Conservation (phyloP, 1,284 basidiomycete genomes). For the Acaromyces ingoldii region DNA sequence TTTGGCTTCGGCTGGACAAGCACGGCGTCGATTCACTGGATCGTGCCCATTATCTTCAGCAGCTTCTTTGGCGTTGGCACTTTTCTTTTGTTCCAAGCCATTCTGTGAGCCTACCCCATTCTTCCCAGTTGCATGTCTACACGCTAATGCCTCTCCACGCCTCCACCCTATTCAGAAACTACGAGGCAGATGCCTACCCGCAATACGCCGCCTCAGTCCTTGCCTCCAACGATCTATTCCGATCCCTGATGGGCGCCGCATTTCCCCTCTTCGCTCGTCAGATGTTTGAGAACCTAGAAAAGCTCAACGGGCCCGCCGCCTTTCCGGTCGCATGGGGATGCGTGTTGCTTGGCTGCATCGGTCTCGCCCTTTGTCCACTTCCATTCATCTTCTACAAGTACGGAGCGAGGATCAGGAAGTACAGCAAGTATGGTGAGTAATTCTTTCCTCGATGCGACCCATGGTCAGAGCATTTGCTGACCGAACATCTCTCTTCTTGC, state of each 20-base stretch:
- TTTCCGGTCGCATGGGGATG: slow-evolving; percentile 39
- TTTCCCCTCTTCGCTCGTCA: slow-evolving; percentile 27
- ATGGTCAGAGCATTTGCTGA: too few species aligned
- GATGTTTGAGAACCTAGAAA: slow-evolving; percentile 38
- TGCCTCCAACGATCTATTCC: slow-evolving; percentile 34
- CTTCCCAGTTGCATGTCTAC: background rate
- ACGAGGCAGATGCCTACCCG: slow-evolving; percentile 24
- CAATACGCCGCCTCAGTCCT: slow-evolving; percentile 31
- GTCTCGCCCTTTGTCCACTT: slow-evolving; percentile 27
- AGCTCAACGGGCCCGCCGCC: slow-evolving; percentile 21
- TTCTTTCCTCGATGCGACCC: too few species aligned
- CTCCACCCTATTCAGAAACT: too few species aligned
- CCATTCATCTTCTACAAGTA: slow-evolving; percentile 31
- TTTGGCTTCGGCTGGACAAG: slow-evolving; percentile 43
- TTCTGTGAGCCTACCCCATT: slow-evolving; percentile 22
- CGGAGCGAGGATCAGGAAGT: slow-evolving; percentile 28
- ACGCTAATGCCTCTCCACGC: too few species aligned
- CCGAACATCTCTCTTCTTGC: too few species aligned
- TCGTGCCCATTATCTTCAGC: slow-evolving; percentile 29
- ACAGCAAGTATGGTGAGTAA: slow-evolving; percentile 23
- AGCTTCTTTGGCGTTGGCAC: slow-evolving; percentile 24
- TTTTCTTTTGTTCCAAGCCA: slow-evolving; percentile 33
- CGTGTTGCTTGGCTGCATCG: slow-evolving; percentile 29
- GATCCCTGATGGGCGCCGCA: slow-evolving; percentile 29
- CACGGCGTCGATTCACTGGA: slow-evolving; percentile 32